These are phyloP conservation scores for Russula dissimulans DNA, from an alignment of 768 basidiomycete genomes.

Conservation along the genomic window DNA sequence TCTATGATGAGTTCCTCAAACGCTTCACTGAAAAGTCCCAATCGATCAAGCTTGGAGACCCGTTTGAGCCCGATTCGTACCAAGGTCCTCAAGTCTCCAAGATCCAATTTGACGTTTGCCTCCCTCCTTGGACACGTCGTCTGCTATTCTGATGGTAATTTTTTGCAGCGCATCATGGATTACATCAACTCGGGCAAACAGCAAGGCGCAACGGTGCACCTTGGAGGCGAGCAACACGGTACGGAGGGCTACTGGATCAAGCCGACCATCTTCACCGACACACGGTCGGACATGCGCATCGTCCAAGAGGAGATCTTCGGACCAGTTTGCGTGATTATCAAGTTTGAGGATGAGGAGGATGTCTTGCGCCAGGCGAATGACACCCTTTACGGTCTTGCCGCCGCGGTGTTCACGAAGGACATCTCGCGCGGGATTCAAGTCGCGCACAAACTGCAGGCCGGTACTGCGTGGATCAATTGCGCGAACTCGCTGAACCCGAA, in stretches of 20 bases:
- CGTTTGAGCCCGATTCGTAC: constrained; percentile 48
- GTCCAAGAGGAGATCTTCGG: constrained; percentile 55
- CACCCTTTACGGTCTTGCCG: constrained; percentile 77
- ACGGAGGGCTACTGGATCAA: constrained; percentile 52
- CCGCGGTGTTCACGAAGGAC: constrained; percentile 77
- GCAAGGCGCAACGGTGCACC: constrained; percentile 49
- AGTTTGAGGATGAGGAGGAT: constrained; percentile 55
- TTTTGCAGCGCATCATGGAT: constrained; percentile 42
- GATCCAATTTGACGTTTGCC: constrained; percentile 57
- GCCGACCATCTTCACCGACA: constrained; percentile 56
- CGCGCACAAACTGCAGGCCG: constrained; percentile 69
- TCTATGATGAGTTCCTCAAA: constrained; percentile 71
- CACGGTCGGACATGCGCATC: constrained; percentile 46
- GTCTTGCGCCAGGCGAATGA: constrained; percentile 75
- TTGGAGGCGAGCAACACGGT: constrained; percentile 46
- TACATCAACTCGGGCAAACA: constrained; percentile 54
- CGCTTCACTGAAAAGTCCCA: constrained; percentile 47
- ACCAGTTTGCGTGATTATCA: constrained; percentile 60
- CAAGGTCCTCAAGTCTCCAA: constrained; percentile 79
- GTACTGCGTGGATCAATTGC: constrained; percentile 64
- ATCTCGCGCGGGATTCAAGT: constrained; percentile 63
- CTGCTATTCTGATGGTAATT: background rate
- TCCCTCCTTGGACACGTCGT: background rate
- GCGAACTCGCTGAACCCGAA: constrained; percentile 31
- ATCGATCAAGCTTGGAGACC: constrained; percentile 58